Conservation (phyloP, 371 early-diverging fungal genomes). For the Nematocida displodere region DNA sequence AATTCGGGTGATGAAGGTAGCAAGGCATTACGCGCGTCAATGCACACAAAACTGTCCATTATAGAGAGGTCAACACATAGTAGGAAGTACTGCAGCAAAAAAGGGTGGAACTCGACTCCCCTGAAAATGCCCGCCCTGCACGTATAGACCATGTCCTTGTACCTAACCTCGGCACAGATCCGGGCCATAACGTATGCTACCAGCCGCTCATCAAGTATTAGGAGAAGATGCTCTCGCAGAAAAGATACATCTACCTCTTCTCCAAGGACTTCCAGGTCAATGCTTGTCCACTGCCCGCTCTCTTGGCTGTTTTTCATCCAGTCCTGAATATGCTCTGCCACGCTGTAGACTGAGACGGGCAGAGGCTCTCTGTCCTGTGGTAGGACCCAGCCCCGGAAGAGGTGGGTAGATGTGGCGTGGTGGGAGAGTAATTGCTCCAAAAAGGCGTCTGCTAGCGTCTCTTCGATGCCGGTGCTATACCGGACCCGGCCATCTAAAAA, state of each 20-base stretch:
- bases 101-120: slow-evolving; percentile 91
- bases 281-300: not conserved
- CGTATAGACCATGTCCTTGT: slow-evolving; percentile 95
- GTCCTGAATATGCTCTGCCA: not conserved
- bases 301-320: not conserved
- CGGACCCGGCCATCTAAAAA: not conserved
- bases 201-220: slow-evolving; percentile 83
- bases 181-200: slow-evolving; percentile 96
- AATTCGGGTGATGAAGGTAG: no score
- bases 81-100: slow-evolving; percentile 85
- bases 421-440: slow-evolving; percentile 96
- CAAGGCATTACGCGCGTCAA: not conserved
- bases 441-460: slow-evolving; percentile 95
- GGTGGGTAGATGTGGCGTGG: slow-evolving; percentile 76
- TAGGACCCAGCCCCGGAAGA: slow-evolving; percentile 92
- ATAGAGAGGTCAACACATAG: not conserved
- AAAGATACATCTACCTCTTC: slow-evolving; percentile 86
- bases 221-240: slow-evolving; percentile 93
- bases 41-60: not conserved
- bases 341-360: not conserved
- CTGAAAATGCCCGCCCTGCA: slow-evolving; percentile 89
- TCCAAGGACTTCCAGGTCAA: slow-evolving; percentile 21
- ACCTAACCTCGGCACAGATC: slow-evolving; percentile 85
- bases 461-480: slow-evolving; percentile 67
- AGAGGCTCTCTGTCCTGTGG: slow-evolving; percentile 85